Evolutionary conservation across 345 rosid species (phyloP).

Genomic region (Turritis glabra): DNA sequence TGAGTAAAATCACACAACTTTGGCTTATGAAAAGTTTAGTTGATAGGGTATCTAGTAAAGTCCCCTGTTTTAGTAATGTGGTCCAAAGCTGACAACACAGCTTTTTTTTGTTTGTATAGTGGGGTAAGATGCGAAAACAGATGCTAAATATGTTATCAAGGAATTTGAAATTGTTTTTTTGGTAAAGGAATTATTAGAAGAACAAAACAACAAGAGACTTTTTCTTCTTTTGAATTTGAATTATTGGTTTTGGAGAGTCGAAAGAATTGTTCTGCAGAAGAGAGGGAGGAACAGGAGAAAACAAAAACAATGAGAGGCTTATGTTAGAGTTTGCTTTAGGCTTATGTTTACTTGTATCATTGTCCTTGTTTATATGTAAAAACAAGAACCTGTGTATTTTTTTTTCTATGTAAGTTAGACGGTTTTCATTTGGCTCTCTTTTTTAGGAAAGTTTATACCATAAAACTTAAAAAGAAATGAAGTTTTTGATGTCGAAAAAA

Average conservation of each 20-base stretch:
- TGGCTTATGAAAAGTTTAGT: slow-evolving; percentile 18
- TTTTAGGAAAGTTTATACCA: too few relatives aligned
- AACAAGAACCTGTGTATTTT: too few relatives aligned
- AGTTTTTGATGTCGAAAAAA: too few relatives aligned
- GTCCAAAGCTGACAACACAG: slow-evolving; percentile 28
- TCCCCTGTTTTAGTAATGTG: slow-evolving; percentile 23
- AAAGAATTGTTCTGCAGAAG: slow-evolving; percentile 1
- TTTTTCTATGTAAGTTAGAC: too few relatives aligned
- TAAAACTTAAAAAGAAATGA: too few relatives aligned
- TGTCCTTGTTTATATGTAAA: too few relatives aligned
- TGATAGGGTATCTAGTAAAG: slow-evolving; percentile 14
- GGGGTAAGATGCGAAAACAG: slow-evolving; percentile 34
- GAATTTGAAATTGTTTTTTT: slow-evolving; percentile 16
- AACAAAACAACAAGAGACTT: not conserved
- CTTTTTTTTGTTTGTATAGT: slow-evolving; percentile 47
- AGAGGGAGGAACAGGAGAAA: slow-evolving; percentile 1
- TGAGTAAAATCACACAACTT: not conserved
- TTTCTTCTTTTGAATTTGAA: slow-evolving; percentile 23
- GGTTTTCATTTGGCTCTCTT: too few relatives aligned
- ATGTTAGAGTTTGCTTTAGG: too few relatives aligned
- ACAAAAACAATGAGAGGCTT: slow-evolving; percentile 21
- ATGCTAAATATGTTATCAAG: slow-evolving; percentile 32
- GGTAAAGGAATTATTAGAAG: too few relatives aligned
- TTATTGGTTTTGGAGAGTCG: slow-evolving; percentile 1
- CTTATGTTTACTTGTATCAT: too few relatives aligned